phyloP scores from a whole-genome alignment of 306 rosid species.

The Cyamopsis tetragonoloba region DNA sequence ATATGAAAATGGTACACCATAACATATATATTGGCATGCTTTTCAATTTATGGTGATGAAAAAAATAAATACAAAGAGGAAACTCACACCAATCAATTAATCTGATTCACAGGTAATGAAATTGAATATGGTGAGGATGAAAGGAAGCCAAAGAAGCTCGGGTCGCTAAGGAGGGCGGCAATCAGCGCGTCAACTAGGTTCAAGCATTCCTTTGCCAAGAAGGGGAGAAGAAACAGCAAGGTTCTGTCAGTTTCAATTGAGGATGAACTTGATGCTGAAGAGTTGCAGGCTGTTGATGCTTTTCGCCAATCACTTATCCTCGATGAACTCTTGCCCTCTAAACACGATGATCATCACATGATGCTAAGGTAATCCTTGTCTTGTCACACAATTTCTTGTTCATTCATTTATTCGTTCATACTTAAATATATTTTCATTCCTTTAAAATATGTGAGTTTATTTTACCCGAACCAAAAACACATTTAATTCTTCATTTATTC shows the following conservation, averaged over 20 bases:
- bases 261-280: conserved; percentile 65
- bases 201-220: conserved; percentile 63
- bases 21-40: background rate
- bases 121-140: conserved; percentile 69
- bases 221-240: conserved; percentile 62
- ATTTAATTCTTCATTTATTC: no score
- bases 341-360: conserved; percentile 77
- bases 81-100: no score
- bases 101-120: conserved; percentile 49
- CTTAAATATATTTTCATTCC: no score
- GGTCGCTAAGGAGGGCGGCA: conserved; percentile 70
- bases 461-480: no score
- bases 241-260: conserved; percentile 70
- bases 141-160: conserved; percentile 67
- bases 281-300: conserved; percentile 70
- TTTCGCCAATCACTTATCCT: conserved; percentile 84
- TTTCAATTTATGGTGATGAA: background rate
- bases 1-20: conserved; percentile 4
- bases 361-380: conserved; percentile 74
- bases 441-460: no score
- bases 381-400: background rate
- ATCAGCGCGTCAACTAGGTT: conserved; percentile 81
- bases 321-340: conserved; percentile 82
- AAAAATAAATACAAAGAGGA: no score
- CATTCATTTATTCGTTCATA: background rate